Conservation (phyloP, 192 early-diverging fungal genomes). For the Coemansia sp. region DNA sequence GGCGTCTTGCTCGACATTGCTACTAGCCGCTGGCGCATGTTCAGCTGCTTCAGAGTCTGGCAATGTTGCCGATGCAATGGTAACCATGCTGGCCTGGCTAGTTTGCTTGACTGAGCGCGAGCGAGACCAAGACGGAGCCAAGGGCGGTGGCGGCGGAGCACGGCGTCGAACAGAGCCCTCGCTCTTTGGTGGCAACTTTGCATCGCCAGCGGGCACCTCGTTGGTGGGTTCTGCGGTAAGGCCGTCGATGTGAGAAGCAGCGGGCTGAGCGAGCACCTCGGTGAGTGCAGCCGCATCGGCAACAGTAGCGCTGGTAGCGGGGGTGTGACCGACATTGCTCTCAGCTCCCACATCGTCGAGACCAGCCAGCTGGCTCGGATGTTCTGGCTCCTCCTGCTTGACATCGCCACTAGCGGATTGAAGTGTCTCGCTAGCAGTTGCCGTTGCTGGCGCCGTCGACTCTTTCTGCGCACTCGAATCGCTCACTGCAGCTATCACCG, state of each 20-base stretch:
- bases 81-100: slow-evolving; percentile 4
- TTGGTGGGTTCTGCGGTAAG: background rate
- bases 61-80: background rate
- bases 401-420: background rate
- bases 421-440: background rate
- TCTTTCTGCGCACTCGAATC: background rate
- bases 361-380: background rate
- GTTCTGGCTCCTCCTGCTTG: background rate
- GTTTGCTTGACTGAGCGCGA: slow-evolving; percentile 13
- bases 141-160: slow-evolving; percentile 41
- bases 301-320: slow-evolving; percentile 8
- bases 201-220: background rate
- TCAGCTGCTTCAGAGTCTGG: background rate
- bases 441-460: background rate
- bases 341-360: background rate
- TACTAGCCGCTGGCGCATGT: background rate
- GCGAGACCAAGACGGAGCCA: slow-evolving; percentile 8
- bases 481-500: background rate
- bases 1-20: background rate
- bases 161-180: slow-evolving; percentile 39
- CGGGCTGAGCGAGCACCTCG: background rate
- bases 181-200: slow-evolving; percentile 8
- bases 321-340: background rate
- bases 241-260: background rate
- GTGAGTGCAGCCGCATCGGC: background rate